Evolutionary conservation across 257 asterid species (phyloP), one percentile per base, ranked within the genome.

Genomic region (Handroanthus guayacan): DNA sequence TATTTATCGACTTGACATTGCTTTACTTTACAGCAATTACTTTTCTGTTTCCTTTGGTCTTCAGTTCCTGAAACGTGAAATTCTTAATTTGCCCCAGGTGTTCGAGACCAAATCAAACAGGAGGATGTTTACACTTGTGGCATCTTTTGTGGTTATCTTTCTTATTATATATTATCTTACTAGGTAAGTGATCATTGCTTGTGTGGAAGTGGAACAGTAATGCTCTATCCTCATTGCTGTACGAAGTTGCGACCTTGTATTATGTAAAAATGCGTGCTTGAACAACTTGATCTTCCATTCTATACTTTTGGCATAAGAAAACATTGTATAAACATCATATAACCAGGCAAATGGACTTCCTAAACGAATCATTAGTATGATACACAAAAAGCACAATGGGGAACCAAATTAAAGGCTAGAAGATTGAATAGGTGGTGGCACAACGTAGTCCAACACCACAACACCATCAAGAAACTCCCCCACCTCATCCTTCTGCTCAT

Each of bases 71-170:
- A n/a, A 25, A 43, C 70, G 18, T 76, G 51, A 31, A 47, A 20
- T 18, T 61, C 10, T 37, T 71, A 6, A 56, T 76, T 44, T 17
- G 73, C 58, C 69, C 14, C 86, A 95, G 98, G 99, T 92, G 62
- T 95, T 95, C 17, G 98, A 92, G 92, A 89, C 96, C 43, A 95
- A 95, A 82, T 95, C 99, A 75, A 89, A 92, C 91, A 80, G 92
- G 81, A 85, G 90, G 84, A 92, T 87, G 98, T 75, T 80, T 61
- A 84, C 96, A 2, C 96, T 95, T 6, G 97, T 95, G 80, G 94
- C 92, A 47, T 92, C 97, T 11, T 95, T 95, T 80, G 90, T 95
- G 84, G 92, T 84, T 72, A 74, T 95, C 55, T 95, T 95, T 73
- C 88, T 95, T 75, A 80, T 95, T 62, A 82, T 92, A 78, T 95